Base-by-base conservation (phyloP, 139 green algal genomes). In the Axilococcus clingmanii region DNA sequence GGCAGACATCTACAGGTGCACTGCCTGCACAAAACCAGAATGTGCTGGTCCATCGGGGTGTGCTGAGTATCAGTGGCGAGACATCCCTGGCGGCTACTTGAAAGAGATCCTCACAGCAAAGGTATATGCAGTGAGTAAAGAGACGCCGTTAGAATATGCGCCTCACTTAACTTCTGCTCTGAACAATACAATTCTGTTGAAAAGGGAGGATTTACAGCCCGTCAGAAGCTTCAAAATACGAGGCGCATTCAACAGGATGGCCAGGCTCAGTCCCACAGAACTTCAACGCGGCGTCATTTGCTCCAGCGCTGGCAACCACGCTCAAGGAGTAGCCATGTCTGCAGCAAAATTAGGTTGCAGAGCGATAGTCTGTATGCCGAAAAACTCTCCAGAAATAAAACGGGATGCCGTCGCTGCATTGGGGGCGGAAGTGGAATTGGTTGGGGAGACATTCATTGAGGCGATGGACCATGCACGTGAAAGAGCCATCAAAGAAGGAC, bases 191-290 rank as follows among this genome's bases (percentile, higher is more conserved):
- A 63, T 94, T 38, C 22, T 56, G 23, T 67, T 99, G 15, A 99
- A 99, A 73, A 61, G 92, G 14, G 92, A 97, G 58, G 91, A 99
- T 71, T 28, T 72, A 44, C 90, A 97, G 69, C 80, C 82, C 11
- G 86, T 95, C 25, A 94, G 94, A 63, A 90, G 74, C 0, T 97
- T 97, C 81, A 97, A 97, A 77, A 65, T 96, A 48, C 66, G 90
- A 3, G 88, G 88, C 4, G 87, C 78, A 15, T 94, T 84, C 75
- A 94, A 94, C 68, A 85, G 87, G 61, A 96, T 96, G 86, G 75
- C 82, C 17, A 72, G 73, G 42, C 68, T 96, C 30, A 68, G 68
- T 0, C 25, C 48, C 7, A 75, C 93, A 61, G 57, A 79, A 47
- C 62, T 83, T 8, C 61, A 59, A 27, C 68, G 72, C 0, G 90